A percentile compares a stretch with the other conserved stretches of the same genome.
Conservation (phyloP, 2,329 filamentous ascomycete genomes). For the Ophiostoma perfectum region DNA sequence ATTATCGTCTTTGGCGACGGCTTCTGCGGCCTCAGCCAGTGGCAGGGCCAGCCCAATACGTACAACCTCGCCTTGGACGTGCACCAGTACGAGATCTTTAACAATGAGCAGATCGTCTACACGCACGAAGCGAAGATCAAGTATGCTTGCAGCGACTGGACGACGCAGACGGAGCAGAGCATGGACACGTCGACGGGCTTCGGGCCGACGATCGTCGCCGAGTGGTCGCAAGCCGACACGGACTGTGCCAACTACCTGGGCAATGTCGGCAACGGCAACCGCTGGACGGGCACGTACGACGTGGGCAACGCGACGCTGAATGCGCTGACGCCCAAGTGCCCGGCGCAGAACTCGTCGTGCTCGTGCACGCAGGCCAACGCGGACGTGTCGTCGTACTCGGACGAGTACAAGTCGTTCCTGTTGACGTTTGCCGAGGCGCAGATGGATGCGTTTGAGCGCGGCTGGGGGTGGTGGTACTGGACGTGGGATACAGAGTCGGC, state of each 20-base stretch:
- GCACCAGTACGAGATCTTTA: constrained; percentile 98
- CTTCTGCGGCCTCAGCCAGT: constrained; percentile 85
- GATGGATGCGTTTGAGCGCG: constrained; percentile 88
- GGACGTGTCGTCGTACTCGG: constrained; percentile 60
- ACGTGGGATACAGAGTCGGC: constrained; percentile 76
- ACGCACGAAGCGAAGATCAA: constrained; percentile 77
- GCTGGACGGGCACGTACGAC: constrained; percentile 85
- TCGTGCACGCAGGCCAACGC: constrained; percentile 72
- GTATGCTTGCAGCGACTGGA: constrained; percentile 86
- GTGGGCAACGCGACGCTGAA: constrained; percentile 57
- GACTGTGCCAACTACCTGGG: constrained; percentile 86
- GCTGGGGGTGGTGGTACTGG: constrained; percentile 99
- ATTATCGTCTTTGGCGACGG: constrained; percentile 86
- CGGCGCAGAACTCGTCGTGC: constrained; percentile 60
- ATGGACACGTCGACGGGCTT: constrained; percentile 73
- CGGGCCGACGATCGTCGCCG: constrained; percentile 88
- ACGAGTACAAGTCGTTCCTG: constrained; percentile 77
- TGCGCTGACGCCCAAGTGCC: constrained; percentile 69
- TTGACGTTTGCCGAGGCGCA: constrained; percentile 90
- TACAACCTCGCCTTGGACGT: constrained; percentile 83
- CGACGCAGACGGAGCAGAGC: constrained; percentile 65
- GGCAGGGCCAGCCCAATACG: constrained; percentile 74
- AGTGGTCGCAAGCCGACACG: constrained; percentile 97
- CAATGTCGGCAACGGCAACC: constrained; percentile 79
- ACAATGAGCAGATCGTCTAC: constrained; percentile 75